Percentiles rank a stretch among this genome's conserved stretches.
Conservation (phyloP, 371 early-diverging fungal species). For the Zychaea mexicana region DNA sequence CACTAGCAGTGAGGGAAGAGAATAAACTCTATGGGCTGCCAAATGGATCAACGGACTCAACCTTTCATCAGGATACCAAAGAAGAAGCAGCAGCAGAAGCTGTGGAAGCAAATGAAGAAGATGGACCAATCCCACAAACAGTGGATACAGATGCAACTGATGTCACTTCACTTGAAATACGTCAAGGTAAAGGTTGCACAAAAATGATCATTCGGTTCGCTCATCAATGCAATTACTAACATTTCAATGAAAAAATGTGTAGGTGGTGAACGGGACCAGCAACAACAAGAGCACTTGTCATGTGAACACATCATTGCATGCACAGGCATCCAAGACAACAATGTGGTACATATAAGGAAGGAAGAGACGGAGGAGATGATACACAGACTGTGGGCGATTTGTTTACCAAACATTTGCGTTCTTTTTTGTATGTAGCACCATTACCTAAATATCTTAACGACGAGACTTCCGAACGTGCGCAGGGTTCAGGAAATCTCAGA, state of each 20-base stretch:
- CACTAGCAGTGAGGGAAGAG: too few species aligned
- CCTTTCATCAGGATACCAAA: too few species aligned
- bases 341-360: background rate
- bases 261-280: background rate
- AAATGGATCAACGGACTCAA: too few species aligned
- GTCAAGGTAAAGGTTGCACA: slow-evolving; percentile 12
- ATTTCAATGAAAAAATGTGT: background rate
- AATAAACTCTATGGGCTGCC: too few species aligned
- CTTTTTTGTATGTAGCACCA: background rate
- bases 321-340: background rate
- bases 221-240: background rate
- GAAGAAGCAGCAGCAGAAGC: background rate
- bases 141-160: slow-evolving; percentile 11
- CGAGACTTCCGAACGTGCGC: background rate
- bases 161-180: slow-evolving; percentile 16
- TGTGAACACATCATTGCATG: background rate
- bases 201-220: background rate
- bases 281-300: background rate
- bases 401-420: background rate
- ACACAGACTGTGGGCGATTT: too few species aligned
- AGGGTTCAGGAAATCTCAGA: background rate
- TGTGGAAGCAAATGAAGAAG: slow-evolving; percentile 4
- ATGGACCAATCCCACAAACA: too few species aligned
- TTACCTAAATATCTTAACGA: background rate
- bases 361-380: background rate